Evolutionary conservation across 768 basidiomycete species (phyloP), one percentile per base, ranked within the genome.

Genomic region (Mycena rebaudengoi): DNA sequence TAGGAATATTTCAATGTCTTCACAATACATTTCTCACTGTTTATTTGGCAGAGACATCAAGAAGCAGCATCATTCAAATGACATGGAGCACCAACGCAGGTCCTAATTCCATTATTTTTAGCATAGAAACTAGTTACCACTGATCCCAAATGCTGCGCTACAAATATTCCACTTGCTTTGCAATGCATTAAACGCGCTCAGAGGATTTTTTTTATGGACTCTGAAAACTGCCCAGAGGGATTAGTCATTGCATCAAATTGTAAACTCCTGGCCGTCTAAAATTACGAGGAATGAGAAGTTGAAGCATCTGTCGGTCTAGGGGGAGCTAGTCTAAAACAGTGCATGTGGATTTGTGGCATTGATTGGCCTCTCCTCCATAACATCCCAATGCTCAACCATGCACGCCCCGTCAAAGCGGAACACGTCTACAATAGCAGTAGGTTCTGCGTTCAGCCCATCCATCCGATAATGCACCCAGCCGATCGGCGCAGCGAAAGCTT

Each of bases 301-400:
- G 35, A 37, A 37, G 35, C 35, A 37, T 37, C 35, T 37, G 35
- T 37, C 35, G 35, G 35, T 37, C 35, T 37, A 37, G 35, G 53
- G 53, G 8, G n/a, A n/a, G n/a, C n/a, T n/a, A n/a, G n/a, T n/a
- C 29, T 49, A 58, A 33, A 58, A 58, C 45, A 58, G n/a, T n/a
- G 56, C 33, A 48, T 49, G 56, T 16, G 56, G 25, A 39, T 48
- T 58, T 4, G 37, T 46, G 25, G 56, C 44, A 33, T 58, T 35
- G 23, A 28, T 37, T 18, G 45, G 56, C 44, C 44, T 35, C 45
- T 46, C 45, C 45, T 58, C 25, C 12, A 58, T 28, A 26, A 58
- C 21, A 58, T 58, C 56, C 56, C 56, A 58, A 20, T 58, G 56
- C 45, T 58, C 56, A 21, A 46, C 45, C 7, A 58, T 40, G 26